Percentiles rank a stretch among this genome's conserved stretches.
Evolutionary conservation across 306 rosid genomes (phyloP).

Genomic region (Sphenostylis stenocarpa): DNA sequence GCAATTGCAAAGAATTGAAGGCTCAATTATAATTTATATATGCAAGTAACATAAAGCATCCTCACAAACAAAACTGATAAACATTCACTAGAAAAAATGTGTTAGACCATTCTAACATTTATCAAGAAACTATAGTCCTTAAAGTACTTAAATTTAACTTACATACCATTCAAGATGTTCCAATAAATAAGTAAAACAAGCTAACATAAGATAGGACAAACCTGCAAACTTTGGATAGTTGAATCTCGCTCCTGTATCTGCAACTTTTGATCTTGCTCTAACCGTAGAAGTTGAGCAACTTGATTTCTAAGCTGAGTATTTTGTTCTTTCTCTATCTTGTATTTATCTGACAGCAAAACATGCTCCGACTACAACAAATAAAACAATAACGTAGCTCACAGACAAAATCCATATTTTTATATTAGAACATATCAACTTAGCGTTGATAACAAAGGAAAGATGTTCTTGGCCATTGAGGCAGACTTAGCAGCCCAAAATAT

Average conservation of each 20-base stretch:
- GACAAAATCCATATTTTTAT: slow-evolving; percentile 27
- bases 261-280: slow-evolving; percentile 82
- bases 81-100: neutral
- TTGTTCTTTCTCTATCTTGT: slow-evolving; percentile 85
- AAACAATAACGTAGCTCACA: slow-evolving; percentile 37
- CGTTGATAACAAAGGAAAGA: slow-evolving; percentile 2
- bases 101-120: slow-evolving; percentile 10
- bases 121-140: slow-evolving; percentile 7
- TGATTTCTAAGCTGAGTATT: slow-evolving; percentile 82
- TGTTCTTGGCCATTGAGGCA: neutral
- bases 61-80: neutral
- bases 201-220: slow-evolving; percentile 36
- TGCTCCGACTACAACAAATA: slow-evolving; percentile 77
- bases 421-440: slow-evolving; percentile 16
- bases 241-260: slow-evolving; percentile 80
- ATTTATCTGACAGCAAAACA: slow-evolving; percentile 69
- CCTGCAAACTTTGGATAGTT: slow-evolving; percentile 80
- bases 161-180: slow-evolving; percentile 7
- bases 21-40: neutral
- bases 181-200: slow-evolving; percentile 4
- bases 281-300: slow-evolving; percentile 83
- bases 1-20: neutral
- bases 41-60: slow-evolving; percentile 19
- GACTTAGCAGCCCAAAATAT: slow-evolving; percentile 14
- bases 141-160: neutral